Evolutionary conservation across 2,329 filamentous ascomycete genomes (phyloP), one percentile per base, ranked within the genome.

Genomic region (Penicillium decumbens): DNA sequence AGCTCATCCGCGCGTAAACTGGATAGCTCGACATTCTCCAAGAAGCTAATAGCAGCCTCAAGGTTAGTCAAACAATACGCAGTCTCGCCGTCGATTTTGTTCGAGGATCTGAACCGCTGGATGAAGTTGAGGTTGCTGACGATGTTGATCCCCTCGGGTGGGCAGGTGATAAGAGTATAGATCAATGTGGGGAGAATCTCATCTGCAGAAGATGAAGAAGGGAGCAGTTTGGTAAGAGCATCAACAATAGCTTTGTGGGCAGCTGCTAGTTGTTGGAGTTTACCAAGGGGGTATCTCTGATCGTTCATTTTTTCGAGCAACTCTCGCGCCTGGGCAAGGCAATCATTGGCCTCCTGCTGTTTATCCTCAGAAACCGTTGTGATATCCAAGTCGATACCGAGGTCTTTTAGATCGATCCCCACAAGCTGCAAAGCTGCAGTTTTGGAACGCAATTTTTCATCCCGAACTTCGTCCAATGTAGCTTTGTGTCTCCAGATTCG

Each of bases 101-200:
- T 84, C 45, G 88, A 82, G 67, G 89, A 88, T 48, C 93, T 83
- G 67, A 98, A 98, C 54, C 87, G 78, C 66, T 97, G 91, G 58
- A 97, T 90, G 67, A 97, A 98, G 60, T 87, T 83, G n/a, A 95
- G 77, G 67, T 98, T 95, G 75, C 92, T 97, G 64, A 95, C 89
- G 47, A 91, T 86, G 67, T 91, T 88, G 41, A 97, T 84, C 29
- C 85, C 82, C 68, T 93, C 88, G 0, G 91, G 87, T 0, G 89
- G 86, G 39, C 91, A 85, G 2, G 90, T 96, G 65, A 98, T 95
- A 52, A 98, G 80, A 0, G 90, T 89, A 73, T 95, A 98, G 54
- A 98, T 98, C 55, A 98, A 79, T 69, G 95, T 95, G 0, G 93
- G 93, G 68, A 98, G 84, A 47, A 98, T 95, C 71, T 97, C 93